Percentiles rank a stretch among this genome's conserved stretches.
phyloP scores from a whole-genome alignment of 129 eudicot species.

The Rutidosis leptorrhynchoides region DNA sequence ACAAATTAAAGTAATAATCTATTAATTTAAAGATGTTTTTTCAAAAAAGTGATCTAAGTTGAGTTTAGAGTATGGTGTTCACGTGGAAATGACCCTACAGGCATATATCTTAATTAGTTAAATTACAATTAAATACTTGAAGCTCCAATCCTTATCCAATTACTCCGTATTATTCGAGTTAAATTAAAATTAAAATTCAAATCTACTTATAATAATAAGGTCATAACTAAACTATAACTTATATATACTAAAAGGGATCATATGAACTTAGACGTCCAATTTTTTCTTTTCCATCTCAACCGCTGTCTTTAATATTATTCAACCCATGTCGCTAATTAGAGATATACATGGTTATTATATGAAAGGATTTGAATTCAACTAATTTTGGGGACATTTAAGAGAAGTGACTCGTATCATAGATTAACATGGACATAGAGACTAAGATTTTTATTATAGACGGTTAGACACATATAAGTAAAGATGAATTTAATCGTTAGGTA shows the following conservation, averaged over 20 bases:
- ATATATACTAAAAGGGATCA: slow-evolving; percentile 5
- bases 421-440: too few relatives aligned
- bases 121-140: slow-evolving; percentile 4
- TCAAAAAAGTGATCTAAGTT: slow-evolving; percentile 14
- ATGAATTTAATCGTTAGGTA: too few relatives aligned
- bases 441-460: too few relatives aligned
- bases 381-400: too few relatives aligned
- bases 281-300: slow-evolving; percentile 19
- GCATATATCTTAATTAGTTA: background rate
- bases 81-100: slow-evolving; percentile 67
- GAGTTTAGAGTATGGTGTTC: slow-evolving; percentile 38
- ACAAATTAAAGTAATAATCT: too few relatives aligned
- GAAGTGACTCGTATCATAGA: too few relatives aligned
- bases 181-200: background rate
- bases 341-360: too few relatives aligned
- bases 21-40: too few relatives aligned
- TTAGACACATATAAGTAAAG: too few relatives aligned
- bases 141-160: slow-evolving; percentile 24
- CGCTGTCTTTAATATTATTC: background rate
- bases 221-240: background rate
- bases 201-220: slow-evolving; percentile 6
- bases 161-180: too few relatives aligned
- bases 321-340: background rate
- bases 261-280: slow-evolving; percentile 32
- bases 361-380: too few relatives aligned